Conservation (phyloP, 2,329 filamentous ascomycete species). For the Karstenula rhodostoma region DNA sequence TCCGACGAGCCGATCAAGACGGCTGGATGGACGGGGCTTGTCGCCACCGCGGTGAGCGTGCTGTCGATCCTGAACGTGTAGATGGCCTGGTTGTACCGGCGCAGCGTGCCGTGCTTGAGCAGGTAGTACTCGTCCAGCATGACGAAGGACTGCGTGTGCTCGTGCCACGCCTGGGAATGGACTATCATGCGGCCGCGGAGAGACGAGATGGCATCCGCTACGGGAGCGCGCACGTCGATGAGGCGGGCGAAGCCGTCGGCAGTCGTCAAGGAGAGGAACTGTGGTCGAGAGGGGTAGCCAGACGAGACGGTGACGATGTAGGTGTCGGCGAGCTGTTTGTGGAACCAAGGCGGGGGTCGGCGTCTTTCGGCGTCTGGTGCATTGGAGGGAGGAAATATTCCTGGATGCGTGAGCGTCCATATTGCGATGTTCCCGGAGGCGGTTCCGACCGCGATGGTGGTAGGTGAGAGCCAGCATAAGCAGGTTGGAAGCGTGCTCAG, state of each 20-base stretch:
- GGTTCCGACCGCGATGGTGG: conserved; percentile 63
- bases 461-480: conserved; percentile 65
- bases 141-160: conserved; percentile 62
- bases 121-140: conserved; percentile 64
- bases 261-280: conserved; percentile 61
- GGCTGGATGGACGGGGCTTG: conserved; percentile 63
- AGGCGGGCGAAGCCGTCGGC: conserved; percentile 65
- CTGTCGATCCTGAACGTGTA: conserved; percentile 48
- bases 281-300: conserved; percentile 63
- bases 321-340: conserved; percentile 53
- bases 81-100: conserved; percentile 60
- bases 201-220: conserved; percentile 54
- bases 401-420: conserved; percentile 57
- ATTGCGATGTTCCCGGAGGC: conserved; percentile 65
- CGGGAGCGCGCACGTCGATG: conserved; percentile 61
- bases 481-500: conserved; percentile 61
- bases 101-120: conserved; percentile 57
- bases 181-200: conserved; percentile 61
- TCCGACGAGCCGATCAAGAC: conserved; percentile 61
- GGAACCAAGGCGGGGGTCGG: conserved; percentile 52
- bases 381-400: conserved; percentile 29
- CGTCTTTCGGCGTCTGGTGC: background rate
- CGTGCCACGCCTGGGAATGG: conserved; percentile 61
- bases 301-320: conserved; percentile 59
- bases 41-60: conserved; percentile 53